Percentiles rank a stretch among this genome's conserved stretches.
phyloP scores from a whole-genome alignment of 2,329 filamentous ascomycete genomes.

The Claviceps paspali region DNA sequence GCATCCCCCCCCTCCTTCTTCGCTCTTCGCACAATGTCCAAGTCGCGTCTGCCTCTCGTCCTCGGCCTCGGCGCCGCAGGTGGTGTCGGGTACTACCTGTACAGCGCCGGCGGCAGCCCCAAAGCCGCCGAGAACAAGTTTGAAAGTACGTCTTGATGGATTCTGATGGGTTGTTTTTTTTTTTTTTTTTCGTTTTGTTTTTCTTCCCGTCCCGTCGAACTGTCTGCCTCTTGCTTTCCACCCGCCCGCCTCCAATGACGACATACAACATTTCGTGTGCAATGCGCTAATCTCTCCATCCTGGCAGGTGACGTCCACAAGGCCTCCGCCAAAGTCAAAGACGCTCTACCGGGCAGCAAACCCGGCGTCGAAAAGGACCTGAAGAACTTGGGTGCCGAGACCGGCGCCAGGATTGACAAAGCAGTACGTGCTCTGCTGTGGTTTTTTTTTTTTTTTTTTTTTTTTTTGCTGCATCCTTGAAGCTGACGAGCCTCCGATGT shows the following conservation, averaged over 20 bases:
- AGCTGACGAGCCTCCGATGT: too few species aligned
- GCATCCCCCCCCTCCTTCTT: too few species aligned
- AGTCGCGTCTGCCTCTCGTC: conserved; percentile 30
- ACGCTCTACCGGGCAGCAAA: conserved; percentile 45
- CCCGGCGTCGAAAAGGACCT: conserved; percentile 50
- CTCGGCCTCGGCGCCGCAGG: conserved; percentile 49
- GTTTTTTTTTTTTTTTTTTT: background rate
- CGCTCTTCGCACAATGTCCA: conserved; percentile 25
- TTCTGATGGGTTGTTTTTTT: background rate
- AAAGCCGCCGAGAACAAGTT: conserved; percentile 75
- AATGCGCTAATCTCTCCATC: conserved; percentile 1
- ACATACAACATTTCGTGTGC: too few species aligned
- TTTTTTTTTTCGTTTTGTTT: background rate
- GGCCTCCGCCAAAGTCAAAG: conserved; percentile 50
- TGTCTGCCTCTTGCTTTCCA: background rate
- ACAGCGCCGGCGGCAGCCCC: conserved; percentile 65
- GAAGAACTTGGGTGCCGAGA: conserved; percentile 29
- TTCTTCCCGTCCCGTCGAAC: background rate
- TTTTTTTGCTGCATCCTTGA: background rate
- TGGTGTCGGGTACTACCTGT: conserved; percentile 80
- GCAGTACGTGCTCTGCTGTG: conserved; percentile 37
- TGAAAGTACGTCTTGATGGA: conserved; percentile 43
- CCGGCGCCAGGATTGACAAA: conserved; percentile 52
- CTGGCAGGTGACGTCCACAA: conserved; percentile 69
- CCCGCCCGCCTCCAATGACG: background rate